A percentile compares a stretch with the other conserved stretches of the same genome.
These are phyloP conservation scores for Tremellales sp. DNA, from an alignment of 1,284 basidiomycete genomes.

Conservation along the genomic window DNA sequence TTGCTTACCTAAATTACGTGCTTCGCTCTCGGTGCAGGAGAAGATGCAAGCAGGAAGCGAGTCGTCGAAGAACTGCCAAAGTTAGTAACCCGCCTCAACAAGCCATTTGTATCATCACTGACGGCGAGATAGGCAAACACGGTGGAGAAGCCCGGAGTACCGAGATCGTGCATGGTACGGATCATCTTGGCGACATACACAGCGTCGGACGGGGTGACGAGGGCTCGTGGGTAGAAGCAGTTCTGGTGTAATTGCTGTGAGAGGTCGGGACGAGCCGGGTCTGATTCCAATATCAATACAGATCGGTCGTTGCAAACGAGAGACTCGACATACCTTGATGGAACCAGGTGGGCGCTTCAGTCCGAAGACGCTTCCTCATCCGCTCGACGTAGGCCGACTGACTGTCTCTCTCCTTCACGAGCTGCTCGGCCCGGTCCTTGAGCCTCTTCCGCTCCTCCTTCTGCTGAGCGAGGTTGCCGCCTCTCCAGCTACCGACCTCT, in stretches of 20 bases:
- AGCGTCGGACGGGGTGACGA: slow-evolving; percentile 93
- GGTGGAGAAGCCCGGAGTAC: slow-evolving; percentile 82
- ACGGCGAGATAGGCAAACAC: slow-evolving; percentile 82
- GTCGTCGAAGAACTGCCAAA: slow-evolving; percentile 67
- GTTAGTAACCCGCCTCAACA: background rate
- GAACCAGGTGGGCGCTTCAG: slow-evolving; percentile 89
- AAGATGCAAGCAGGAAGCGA: slow-evolving; percentile 81
- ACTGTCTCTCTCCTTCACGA: slow-evolving; percentile 33
- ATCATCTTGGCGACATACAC: slow-evolving; percentile 91
- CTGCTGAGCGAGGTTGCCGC: slow-evolving; percentile 10
- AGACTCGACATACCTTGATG: slow-evolving; percentile 56
- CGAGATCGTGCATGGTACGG: slow-evolving; percentile 76
- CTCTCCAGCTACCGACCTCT: slow-evolving; percentile 36
- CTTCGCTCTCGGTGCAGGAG: slow-evolving; percentile 92
- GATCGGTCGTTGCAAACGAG: too few relatives aligned
- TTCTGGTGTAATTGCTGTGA: slow-evolving; percentile 57
- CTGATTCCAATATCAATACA: background rate
- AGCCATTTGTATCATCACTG: slow-evolving; percentile 11
- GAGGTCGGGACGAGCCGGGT: slow-evolving; percentile 11
- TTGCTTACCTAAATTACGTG: slow-evolving; percentile 78
- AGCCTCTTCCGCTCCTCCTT: slow-evolving; percentile 27
- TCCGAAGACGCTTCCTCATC: slow-evolving; percentile 61
- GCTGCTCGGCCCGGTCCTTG: slow-evolving; percentile 22
- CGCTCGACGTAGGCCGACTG: slow-evolving; percentile 53
- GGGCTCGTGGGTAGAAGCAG: slow-evolving; percentile 86